Percentiles rank a stretch among this genome's conserved stretches.
Conservation (phyloP, 2,329 filamentous ascomycete species). For the Xylogone sp. region DNA sequence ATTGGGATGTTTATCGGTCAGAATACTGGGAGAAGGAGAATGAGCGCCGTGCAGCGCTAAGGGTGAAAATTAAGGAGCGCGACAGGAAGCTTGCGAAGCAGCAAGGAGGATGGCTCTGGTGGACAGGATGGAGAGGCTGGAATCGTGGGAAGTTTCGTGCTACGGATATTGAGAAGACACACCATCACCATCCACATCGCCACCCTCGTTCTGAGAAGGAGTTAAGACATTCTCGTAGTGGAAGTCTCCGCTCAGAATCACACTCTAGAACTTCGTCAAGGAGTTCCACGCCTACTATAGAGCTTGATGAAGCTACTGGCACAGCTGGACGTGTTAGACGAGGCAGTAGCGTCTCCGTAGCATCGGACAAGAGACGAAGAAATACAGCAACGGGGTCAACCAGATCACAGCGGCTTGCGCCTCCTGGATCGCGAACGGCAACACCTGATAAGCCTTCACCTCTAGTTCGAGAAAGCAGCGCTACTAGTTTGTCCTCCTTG, state of each 20-base stretch:
- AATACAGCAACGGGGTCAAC: constrained; percentile 14
- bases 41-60: constrained; percentile 72
- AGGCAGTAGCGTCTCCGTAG: constrained; percentile 23
- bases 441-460: constrained; percentile 27
- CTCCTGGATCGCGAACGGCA: constrained; percentile 21
- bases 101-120: constrained; percentile 77
- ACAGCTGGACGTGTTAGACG: constrained; percentile 19
- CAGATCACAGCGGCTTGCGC: constrained; percentile 19
- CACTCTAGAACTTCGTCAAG: constrained; percentile 31
- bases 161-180: constrained; percentile 26
- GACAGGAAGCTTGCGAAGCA: constrained; percentile 66
- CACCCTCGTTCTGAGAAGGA: constrained; percentile 22
- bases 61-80: constrained; percentile 63
- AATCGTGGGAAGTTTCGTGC: constrained; percentile 23
- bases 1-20: constrained; percentile 91
- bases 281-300: constrained; percentile 28
- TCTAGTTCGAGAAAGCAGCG: constrained; percentile 24
- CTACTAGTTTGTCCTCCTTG: constrained; percentile 23
- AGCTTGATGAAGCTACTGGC: constrained; percentile 21
- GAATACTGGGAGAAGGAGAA: constrained; percentile 99
- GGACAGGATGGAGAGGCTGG: constrained; percentile 68
- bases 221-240: constrained; percentile 22
- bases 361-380: constrained; percentile 24
- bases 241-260: constrained; percentile 24
- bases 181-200: constrained; percentile 18